Conservation (phyloP, 2,329 filamentous ascomycete genomes). For the Diplodia sapinea region DNA sequence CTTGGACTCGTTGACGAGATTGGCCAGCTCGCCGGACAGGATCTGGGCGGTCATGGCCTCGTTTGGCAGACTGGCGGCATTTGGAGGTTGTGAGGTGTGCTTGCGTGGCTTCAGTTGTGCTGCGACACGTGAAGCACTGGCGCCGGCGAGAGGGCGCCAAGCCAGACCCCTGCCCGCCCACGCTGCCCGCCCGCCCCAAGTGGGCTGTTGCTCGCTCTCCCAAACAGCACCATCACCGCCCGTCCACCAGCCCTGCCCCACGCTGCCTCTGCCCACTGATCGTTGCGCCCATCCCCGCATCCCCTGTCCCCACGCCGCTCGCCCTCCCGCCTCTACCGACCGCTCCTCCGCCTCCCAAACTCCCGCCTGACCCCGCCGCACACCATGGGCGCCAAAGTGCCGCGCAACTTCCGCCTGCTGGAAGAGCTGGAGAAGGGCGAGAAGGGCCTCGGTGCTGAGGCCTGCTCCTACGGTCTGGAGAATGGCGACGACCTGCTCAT, state of each 20-base stretch:
- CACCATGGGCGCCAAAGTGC: slow-evolving; percentile 74
- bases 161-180: not conserved
- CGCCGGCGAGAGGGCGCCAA: slow-evolving; percentile 13
- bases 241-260: not conserved
- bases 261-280: not conserved
- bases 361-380: slow-evolving; percentile 19
- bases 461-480: slow-evolving; percentile 94
- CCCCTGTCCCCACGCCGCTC: not conserved
- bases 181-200: slow-evolving; percentile 5
- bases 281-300: not conserved
- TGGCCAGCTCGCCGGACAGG: slow-evolving; percentile 83
- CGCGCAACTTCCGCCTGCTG: slow-evolving; percentile 92
- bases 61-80: slow-evolving; percentile 15
- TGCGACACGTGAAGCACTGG: slow-evolving; percentile 29
- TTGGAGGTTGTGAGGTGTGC: slow-evolving; percentile 9
- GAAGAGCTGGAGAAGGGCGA: slow-evolving; percentile 99
- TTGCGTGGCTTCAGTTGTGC: slow-evolving; percentile 31
- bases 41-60: slow-evolving; percentile 86
- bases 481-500: slow-evolving; percentile 94
- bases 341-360: not conserved
- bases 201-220: slow-evolving; percentile 13
- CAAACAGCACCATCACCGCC: slow-evolving; percentile 7
- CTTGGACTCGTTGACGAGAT: slow-evolving; percentile 93
- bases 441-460: slow-evolving; percentile 97
- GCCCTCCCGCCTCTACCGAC: not conserved